Percentiles rank a stretch among this genome's conserved stretches.
Conservation (phyloP, 2,329 filamentous ascomycete species). For the Xylaria polymorpha region DNA sequence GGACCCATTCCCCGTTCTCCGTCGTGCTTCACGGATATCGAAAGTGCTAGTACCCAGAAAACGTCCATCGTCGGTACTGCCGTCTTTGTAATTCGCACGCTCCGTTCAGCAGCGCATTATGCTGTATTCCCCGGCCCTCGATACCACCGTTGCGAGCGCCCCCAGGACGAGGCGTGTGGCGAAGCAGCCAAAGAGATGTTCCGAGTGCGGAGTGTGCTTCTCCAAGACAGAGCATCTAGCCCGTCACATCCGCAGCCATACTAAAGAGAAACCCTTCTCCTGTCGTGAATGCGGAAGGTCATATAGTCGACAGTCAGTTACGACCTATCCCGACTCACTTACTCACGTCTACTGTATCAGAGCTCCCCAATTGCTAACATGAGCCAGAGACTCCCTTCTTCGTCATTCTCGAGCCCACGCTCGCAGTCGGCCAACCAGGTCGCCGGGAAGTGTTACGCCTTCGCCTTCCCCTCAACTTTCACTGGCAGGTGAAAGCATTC, state of each 20-base stretch:
- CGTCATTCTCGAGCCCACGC: conserved; percentile 35
- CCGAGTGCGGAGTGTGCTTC: conserved; percentile 37
- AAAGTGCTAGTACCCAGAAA: conserved; percentile 14
- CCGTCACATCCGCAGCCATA: conserved; percentile 37
- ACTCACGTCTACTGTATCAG: not conserved
- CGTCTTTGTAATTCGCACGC: conserved; percentile 7
- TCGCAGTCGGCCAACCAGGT: conserved; percentile 21
- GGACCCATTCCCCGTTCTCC: conserved; percentile 21
- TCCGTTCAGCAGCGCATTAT: conserved; percentile 27
- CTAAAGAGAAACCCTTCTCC: conserved; percentile 36
- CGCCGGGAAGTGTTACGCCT: conserved; percentile 22
- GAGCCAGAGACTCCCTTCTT: conserved; percentile 34
- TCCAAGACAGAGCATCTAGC: conserved; percentile 37
- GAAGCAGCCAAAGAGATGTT: conserved; percentile 36
- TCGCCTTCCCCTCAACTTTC: conserved; percentile 31
- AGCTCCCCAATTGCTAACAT: conserved; percentile 13
- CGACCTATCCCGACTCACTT: not conserved
- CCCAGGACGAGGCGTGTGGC: conserved; percentile 31
- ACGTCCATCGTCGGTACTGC: conserved; percentile 22
- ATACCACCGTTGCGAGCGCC: conserved; percentile 20
- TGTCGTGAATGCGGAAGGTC: conserved; percentile 36
- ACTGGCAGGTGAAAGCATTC: conserved; percentile 23
- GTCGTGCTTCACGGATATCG: conserved; percentile 22
- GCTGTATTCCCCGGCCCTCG: conserved; percentile 26
- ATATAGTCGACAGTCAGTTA: conserved; percentile 38